These are phyloP conservation scores for Capsicum pubescens DNA, from an alignment of 257 asterid genomes.

Conservation along the genomic window DNA sequence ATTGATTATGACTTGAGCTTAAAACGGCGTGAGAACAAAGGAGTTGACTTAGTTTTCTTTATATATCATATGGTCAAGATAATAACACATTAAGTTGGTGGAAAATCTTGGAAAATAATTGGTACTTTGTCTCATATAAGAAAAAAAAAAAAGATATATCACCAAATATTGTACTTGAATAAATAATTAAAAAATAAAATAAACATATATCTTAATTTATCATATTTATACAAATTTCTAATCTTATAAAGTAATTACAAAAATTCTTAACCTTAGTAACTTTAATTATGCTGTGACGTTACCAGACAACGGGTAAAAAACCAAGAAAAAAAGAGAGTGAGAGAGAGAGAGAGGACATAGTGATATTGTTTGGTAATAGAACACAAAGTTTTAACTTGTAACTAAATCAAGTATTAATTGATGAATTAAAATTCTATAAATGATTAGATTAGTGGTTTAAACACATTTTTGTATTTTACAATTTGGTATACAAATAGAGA, in stretches of 20 bases:
- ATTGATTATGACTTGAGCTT: slow-evolving; percentile 21
- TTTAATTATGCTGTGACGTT: too few relatives aligned
- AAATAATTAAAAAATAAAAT: too few relatives aligned
- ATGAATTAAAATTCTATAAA: background rate
- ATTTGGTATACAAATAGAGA: slow-evolving; percentile 14
- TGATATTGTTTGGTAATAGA: background rate
- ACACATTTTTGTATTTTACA: background rate
- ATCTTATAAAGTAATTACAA: too few relatives aligned
- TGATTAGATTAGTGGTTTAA: background rate
- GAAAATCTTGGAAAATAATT: background rate
- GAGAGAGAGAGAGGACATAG: too few relatives aligned
- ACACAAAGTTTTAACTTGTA: background rate
- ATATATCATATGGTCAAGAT: background rate
- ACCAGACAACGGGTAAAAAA: background rate
- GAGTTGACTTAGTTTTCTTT: slow-evolving; percentile 20
- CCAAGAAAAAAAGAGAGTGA: background rate
- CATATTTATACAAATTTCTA: too few relatives aligned
- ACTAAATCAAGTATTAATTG: background rate
- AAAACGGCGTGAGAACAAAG: slow-evolving; percentile 23
- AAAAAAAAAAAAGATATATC: too few relatives aligned
- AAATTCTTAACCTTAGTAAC: too few relatives aligned
- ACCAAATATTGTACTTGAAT: background rate
- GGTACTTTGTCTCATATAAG: background rate
- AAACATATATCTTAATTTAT: too few relatives aligned
- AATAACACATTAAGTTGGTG: background rate